phyloP scores from a whole-genome alignment of 805 yeast species.

The Starmerella khaoyaiensis region DNA sequence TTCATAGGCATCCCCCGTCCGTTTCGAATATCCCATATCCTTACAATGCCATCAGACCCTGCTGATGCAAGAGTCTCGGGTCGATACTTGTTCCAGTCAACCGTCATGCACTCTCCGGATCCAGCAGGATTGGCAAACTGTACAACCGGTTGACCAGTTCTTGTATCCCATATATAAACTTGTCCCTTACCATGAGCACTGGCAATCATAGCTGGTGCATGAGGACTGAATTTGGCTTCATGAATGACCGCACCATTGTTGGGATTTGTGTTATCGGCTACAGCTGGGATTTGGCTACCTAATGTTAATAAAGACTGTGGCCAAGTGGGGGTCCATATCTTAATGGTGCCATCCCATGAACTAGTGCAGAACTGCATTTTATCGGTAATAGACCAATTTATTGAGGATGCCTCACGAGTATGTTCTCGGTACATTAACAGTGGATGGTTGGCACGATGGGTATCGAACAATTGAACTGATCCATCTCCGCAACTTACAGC shows the following conservation, averaged over 20 bases:
- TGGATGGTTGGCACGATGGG: constrained; percentile 30
- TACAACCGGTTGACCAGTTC: constrained; percentile 32
- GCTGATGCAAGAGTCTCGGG: constrained; percentile 70
- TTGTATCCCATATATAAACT: constrained; percentile 68
- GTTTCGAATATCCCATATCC: constrained; percentile 82
- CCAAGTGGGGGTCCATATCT: constrained; percentile 30
- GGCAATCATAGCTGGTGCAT: constrained; percentile 54
- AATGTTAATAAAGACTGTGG: constrained; percentile 1
- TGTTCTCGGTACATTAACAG: constrained; percentile 45
- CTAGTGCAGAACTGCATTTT: constrained; percentile 59
- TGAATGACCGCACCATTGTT: constrained; percentile 38
- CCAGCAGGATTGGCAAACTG: constrained; percentile 49
- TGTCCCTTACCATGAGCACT: constrained; percentile 65
- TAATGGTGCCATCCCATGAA: constrained; percentile 87
- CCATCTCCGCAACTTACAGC: constrained; percentile 86
- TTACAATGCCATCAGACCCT: constrained; percentile 77
- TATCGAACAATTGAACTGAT: constrained; percentile 66
- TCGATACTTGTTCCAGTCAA: constrained; percentile 87
- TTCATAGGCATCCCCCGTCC: constrained; percentile 49
- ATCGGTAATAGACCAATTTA: constrained; percentile 60
- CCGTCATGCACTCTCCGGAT: constrained; percentile 64
- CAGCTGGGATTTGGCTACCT: neutral
- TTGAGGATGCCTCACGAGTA: constrained; percentile 55
- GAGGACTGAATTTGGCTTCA: constrained; percentile 73
- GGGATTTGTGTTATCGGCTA: neutral